Conservation (phyloP, 148 eudicot genomes). For the Heliamphora exappendiculata region DNA sequence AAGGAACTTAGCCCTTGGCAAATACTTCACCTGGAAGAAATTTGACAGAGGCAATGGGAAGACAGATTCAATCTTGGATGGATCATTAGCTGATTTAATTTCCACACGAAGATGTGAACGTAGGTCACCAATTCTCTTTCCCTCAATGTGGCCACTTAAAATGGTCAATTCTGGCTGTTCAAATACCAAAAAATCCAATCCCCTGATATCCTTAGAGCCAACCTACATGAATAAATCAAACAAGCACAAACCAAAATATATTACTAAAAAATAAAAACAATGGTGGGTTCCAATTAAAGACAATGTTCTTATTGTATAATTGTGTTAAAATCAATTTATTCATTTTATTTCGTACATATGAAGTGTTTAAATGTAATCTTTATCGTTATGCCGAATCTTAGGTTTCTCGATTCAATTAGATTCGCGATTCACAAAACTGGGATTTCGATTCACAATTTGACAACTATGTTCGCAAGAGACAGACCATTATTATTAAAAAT, state of each 20-base stretch:
- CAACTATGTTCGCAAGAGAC: no score
- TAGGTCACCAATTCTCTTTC: slow-evolving; percentile 49
- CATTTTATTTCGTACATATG: no score
- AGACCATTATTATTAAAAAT: no score
- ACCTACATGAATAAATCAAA: slow-evolving; percentile 35
- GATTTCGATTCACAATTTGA: no score
- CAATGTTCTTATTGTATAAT: not conserved
- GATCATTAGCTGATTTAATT: slow-evolving; percentile 68
- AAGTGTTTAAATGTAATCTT: no score
- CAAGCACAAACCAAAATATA: not conserved
- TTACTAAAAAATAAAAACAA: no score
- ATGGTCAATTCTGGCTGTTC: slow-evolving; percentile 83
- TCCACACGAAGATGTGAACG: slow-evolving; percentile 77
- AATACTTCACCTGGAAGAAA: slow-evolving; percentile 86
- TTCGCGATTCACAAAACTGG: no score
- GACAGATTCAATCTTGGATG: slow-evolving; percentile 60
- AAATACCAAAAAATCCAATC: slow-evolving; percentile 70
- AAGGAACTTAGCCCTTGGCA: slow-evolving; percentile 79
- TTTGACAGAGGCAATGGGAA: slow-evolving; percentile 84
- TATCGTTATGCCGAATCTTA: no score
- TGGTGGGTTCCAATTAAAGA: slow-evolving; percentile 5
- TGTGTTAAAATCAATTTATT: no score
- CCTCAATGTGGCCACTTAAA: slow-evolving; percentile 79
- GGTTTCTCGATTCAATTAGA: no score
- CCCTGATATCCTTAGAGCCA: slow-evolving; percentile 65